Base-by-base conservation (phyloP, 495 filamentous ascomycete species). In the Aspergillus mulundensis region DNA sequence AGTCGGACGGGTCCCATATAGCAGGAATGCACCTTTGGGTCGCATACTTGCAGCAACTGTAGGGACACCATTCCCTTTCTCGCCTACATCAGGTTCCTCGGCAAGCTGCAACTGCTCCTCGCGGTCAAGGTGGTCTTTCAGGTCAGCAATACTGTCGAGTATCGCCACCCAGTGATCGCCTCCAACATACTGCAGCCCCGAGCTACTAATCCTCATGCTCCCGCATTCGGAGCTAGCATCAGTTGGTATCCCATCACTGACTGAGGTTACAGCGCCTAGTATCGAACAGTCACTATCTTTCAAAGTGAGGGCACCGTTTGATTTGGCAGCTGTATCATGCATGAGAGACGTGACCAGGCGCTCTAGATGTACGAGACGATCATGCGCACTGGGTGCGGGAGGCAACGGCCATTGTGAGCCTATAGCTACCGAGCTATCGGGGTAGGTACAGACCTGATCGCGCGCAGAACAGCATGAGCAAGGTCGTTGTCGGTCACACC, bases 91-190 rank as follows among this genome's bases (percentile, higher is more conserved):
- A 36, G 32, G 11, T 41, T 14, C 62, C 46, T 45, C 42, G 14
- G 47, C 62, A 5, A 63, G 58, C 24, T 47, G 42, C 10, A 59
- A 46, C 44, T 65, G 57, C 40, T 72, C 65, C 44, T 70, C 69
- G 3, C 70, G 62, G 38, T 69, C 68, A 11, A 64, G 34, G 40
- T 70, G 60, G 32, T 57, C 60, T 50, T 70, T 65, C 18, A 71
- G 53, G 50, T 66, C 69, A 10, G 61, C 61, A 24, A 70, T 66
- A 32, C 61, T 56, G 16, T 71, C 69, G 11, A 70, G 47, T 40
- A 71, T 67, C 7, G 63, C 57, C 20, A 58, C 61, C 69, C 69
- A 70, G 28, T 69, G 68, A 5, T 63, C 57, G 7, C 54, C 53
- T 21, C 60, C 66, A 39, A 68, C 57, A 41, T 66, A 66, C 15